phyloP scores from a whole-genome alignment of 2,329 filamentous ascomycete genomes.

The Coleophoma cylindrospora region DNA sequence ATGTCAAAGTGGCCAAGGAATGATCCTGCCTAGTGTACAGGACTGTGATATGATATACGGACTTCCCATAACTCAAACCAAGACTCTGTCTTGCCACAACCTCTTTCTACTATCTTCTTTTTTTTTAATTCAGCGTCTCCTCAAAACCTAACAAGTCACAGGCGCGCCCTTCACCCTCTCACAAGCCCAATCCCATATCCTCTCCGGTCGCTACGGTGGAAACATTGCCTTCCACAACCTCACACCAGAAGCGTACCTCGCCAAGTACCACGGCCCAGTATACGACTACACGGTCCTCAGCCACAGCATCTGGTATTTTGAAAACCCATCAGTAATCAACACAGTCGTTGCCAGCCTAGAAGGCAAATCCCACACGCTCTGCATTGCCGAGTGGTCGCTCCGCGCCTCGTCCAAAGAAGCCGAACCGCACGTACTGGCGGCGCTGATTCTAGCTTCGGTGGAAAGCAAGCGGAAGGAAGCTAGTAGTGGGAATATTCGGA shows the following conservation, averaged over 20 bases:
- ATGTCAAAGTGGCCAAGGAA: too few species aligned
- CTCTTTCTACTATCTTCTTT: too few species aligned
- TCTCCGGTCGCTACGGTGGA: slow-evolving; percentile 30
- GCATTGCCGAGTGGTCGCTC: slow-evolving; percentile 42
- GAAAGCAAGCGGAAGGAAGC: slow-evolving; percentile 35
- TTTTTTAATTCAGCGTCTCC: too few species aligned
- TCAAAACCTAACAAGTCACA: background rate
- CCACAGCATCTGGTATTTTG: slow-evolving; percentile 52
- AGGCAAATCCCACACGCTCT: slow-evolving; percentile 29
- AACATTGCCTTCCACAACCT: slow-evolving; percentile 39
- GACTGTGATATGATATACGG: too few species aligned
- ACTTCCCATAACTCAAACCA: too few species aligned
- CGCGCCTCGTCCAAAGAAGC: slow-evolving; percentile 31
- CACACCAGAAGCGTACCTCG: slow-evolving; percentile 30
- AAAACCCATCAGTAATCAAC: slow-evolving; percentile 28
- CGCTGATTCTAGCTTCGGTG: slow-evolving; percentile 36
- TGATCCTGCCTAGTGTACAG: too few species aligned
- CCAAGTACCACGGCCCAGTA: slow-evolving; percentile 9
- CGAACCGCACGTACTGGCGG: slow-evolving; percentile 46
- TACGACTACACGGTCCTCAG: slow-evolving; percentile 43
- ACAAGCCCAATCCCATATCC: slow-evolving; percentile 42
- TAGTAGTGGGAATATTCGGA: slow-evolving; percentile 41
- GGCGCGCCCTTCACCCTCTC: slow-evolving; percentile 43
- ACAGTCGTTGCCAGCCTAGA: slow-evolving; percentile 31
- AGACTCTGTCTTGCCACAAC: too few species aligned